phyloP scores from a whole-genome alignment of 2,329 filamentous ascomycete genomes.

The Aspergillus phoenicis region DNA sequence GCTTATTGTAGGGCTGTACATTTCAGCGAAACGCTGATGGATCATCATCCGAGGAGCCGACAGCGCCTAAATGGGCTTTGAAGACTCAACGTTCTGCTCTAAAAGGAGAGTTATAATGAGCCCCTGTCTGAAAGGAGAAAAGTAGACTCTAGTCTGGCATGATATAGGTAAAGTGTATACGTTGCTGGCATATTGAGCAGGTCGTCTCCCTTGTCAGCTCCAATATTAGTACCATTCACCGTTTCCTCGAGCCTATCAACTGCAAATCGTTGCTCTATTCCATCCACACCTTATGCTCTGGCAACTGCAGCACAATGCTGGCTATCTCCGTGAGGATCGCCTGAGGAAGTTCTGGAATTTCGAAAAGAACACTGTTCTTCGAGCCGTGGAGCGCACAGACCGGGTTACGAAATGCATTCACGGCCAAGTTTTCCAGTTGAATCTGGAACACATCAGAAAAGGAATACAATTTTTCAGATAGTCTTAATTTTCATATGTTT shows the following conservation, averaged over 20 bases:
- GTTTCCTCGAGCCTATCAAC: conserved; percentile 15
- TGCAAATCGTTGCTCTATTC: conserved; percentile 14
- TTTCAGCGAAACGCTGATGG: too few species aligned
- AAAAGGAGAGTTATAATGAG: too few species aligned
- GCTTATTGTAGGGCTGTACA: too few species aligned
- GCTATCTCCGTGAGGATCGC: conserved; percentile 23
- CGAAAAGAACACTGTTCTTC: conserved; percentile 19
- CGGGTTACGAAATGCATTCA: conserved; percentile 24
- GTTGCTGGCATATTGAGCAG: conserved; percentile 3
- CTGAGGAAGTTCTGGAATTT: conserved; percentile 8
- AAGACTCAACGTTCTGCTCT: too few species aligned
- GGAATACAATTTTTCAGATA: conserved; percentile 13
- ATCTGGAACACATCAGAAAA: conserved; percentile 19
- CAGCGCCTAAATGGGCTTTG: too few species aligned
- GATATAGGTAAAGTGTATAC: too few species aligned
- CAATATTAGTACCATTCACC: conserved; percentile 20
- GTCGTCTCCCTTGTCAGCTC: conserved; percentile 16
- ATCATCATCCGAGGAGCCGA: too few species aligned
- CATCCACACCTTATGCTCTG: conserved; percentile 13
- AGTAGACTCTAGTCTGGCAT: too few species aligned
- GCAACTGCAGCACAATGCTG: conserved; percentile 16
- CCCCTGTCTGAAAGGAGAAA: too few species aligned
- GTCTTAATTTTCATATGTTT: not conserved
- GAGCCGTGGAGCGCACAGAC: conserved; percentile 18
- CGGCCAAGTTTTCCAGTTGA: conserved; percentile 24